A percentile compares a stretch with the other conserved stretches of the same genome.
phyloP scores from a whole-genome alignment of 177 flowering plant species.

The Vitis hybrid region DNA sequence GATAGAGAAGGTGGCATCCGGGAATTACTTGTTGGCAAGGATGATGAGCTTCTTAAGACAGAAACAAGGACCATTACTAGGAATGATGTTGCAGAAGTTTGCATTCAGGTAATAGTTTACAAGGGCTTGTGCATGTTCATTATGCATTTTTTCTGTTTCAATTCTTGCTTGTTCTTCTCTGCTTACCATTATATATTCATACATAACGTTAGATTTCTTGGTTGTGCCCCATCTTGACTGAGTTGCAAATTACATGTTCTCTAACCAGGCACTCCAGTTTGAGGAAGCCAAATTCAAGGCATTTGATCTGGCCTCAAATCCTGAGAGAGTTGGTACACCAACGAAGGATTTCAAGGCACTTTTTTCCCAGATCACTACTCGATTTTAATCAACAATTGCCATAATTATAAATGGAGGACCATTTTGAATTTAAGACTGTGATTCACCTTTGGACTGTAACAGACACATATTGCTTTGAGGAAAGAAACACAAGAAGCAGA shows the following conservation, averaged over 20 bases:
- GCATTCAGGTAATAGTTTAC: conserved; percentile 72
- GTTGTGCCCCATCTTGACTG: not conserved
- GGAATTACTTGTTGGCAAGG: conserved; percentile 87
- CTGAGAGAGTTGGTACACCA: conserved; percentile 85
- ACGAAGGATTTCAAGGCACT: conserved; percentile 89
- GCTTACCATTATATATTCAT: not conserved
- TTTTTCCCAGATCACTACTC: conserved; percentile 64
- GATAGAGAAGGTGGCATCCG: conserved; percentile 93
- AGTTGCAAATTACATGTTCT: not conserved
- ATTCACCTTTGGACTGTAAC: not conserved
- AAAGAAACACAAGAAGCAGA: too few species aligned
- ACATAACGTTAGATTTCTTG: not conserved
- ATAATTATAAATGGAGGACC: not conserved
- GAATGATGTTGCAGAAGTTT: conserved; percentile 97
- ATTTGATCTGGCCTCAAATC: conserved; percentile 90
- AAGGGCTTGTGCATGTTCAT: not conserved
- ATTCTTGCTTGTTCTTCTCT: not conserved
- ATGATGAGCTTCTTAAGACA: conserved; percentile 90
- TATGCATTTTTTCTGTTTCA: not conserved
- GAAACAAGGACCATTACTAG: conserved; percentile 75
- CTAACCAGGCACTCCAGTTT: conserved; percentile 70
- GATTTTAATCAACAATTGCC: conserved; percentile 44
- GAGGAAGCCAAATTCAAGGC: conserved; percentile 95
- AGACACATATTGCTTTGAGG: not conserved
- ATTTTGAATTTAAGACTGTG: not conserved